Evolutionary conservation across 345 rosid genomes (phyloP).

Genomic region (Populus euphratica): DNA sequence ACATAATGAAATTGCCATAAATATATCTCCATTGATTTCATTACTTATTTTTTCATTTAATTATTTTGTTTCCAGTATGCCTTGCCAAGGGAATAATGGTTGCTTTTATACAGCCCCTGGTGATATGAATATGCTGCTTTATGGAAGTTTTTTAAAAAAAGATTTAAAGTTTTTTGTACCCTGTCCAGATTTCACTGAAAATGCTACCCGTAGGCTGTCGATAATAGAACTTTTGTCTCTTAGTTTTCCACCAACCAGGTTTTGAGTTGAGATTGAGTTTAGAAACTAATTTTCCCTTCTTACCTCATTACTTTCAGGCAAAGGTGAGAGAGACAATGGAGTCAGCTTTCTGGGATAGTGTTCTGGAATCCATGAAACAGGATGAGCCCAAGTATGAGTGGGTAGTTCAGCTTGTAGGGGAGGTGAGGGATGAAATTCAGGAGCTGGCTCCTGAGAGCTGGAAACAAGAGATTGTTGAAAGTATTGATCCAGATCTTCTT

Average conservation of each 20-base stretch:
- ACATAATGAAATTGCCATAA: not conserved
- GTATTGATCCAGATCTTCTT: constrained; percentile 73
- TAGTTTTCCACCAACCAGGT: too few relatives aligned
- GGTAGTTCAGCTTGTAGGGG: constrained; percentile 68
- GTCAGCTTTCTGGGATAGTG: constrained; percentile 83
- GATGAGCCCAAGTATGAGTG: constrained; percentile 61
- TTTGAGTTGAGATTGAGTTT: not conserved
- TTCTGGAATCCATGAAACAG: constrained; percentile 61
- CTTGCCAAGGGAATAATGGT: not conserved
- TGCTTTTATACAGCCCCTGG: too few relatives aligned
- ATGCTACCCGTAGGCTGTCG: too few relatives aligned
- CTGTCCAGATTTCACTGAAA: too few relatives aligned
- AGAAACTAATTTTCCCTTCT: not conserved
- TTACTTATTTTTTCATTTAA: too few relatives aligned
- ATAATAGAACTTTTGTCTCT: too few relatives aligned
- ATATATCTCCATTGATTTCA: too few relatives aligned
- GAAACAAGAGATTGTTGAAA: constrained; percentile 65
- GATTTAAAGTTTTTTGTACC: too few relatives aligned
- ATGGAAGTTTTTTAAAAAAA: too few relatives aligned
- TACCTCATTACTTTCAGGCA: constrained; percentile 35
- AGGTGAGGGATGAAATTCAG: constrained; percentile 82
- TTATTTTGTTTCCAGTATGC: too few relatives aligned
- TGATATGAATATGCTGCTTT: too few relatives aligned
- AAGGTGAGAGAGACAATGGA: constrained; percentile 75
- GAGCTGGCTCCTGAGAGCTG: constrained; percentile 83